Conservation (phyloP, 176 grass and related monocot genomes). For the Leersia perrieri region DNA sequence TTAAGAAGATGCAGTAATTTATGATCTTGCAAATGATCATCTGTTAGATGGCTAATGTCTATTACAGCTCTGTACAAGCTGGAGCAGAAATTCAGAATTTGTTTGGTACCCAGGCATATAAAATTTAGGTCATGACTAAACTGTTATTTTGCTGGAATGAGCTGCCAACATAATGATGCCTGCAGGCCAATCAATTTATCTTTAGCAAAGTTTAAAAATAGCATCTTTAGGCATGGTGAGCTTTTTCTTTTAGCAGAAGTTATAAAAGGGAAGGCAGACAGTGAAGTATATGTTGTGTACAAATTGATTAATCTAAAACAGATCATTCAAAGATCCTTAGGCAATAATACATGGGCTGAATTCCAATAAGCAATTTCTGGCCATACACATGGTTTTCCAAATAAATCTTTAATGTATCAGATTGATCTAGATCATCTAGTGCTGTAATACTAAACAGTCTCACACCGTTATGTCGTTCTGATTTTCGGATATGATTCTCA, state of each 20-base stretch:
- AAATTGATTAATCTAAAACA: background rate
- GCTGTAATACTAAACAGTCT: conserved; percentile 1
- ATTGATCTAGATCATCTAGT: background rate
- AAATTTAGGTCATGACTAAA: background rate
- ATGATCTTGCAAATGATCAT: background rate
- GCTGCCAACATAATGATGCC: background rate
- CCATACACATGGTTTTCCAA: background rate
- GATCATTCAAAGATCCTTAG: background rate
- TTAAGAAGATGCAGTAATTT: background rate
- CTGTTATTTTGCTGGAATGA: background rate
- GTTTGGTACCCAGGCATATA: background rate
- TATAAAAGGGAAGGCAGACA: background rate
- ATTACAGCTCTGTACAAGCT: background rate
- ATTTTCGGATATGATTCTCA: conserved; percentile 21
- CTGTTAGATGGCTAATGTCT: background rate
- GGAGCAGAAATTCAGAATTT: background rate
- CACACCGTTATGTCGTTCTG: background rate
- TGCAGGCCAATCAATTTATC: background rate
- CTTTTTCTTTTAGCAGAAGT: background rate
- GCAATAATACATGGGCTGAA: background rate
- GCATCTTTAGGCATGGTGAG: background rate
- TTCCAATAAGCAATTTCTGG: conserved; percentile 3
- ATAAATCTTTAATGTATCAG: background rate
- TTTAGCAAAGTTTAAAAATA: background rate
- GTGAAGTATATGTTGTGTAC: background rate